phyloP scores from a whole-genome alignment of 2,329 filamentous ascomycete genomes.

The Diplodia seriata region DNA sequence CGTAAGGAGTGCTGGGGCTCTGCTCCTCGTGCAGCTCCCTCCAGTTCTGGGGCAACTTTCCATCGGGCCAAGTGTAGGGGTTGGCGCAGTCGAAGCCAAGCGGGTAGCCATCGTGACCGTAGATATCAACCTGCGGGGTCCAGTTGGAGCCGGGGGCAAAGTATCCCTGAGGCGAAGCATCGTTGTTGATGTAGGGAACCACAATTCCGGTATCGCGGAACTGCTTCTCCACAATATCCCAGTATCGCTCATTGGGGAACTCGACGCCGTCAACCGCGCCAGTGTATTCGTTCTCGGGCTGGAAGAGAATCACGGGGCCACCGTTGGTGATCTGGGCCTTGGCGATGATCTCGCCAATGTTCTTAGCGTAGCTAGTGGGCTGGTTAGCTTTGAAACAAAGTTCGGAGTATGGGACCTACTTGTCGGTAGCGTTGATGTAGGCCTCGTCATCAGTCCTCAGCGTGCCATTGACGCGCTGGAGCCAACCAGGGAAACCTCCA shows the following conservation, averaged over 20 bases:
- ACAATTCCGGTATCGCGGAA: conserved; percentile 71
- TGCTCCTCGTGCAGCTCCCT: conserved; percentile 62
- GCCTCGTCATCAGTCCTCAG: conserved; percentile 68
- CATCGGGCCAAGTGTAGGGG: conserved; percentile 66
- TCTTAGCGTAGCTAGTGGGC: conserved; percentile 63
- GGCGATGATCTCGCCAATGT: conserved; percentile 71
- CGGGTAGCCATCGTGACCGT: conserved; percentile 71
- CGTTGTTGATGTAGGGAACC: conserved; percentile 78
- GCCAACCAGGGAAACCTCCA: conserved; percentile 82
- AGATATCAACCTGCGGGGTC: conserved; percentile 64
- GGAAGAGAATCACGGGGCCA: conserved; percentile 78
- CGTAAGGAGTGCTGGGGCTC: conserved; percentile 70
- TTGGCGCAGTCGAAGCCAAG: conserved; percentile 67
- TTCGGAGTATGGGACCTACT: conserved; percentile 52
- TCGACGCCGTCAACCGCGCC: conserved; percentile 55
- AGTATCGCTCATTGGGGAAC: conserved; percentile 72
- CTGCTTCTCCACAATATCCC: conserved; percentile 74
- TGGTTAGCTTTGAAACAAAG: neutral
- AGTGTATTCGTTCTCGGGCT: conserved; percentile 84
- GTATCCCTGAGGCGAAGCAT: conserved; percentile 66
- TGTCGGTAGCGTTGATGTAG: conserved; percentile 71
- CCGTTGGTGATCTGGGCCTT: conserved; percentile 82
- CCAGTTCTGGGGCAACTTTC: conserved; percentile 63
- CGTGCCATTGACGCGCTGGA: conserved; percentile 70
- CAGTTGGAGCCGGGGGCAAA: conserved; percentile 66